Evolutionary conservation across 2,329 filamentous ascomycete genomes (phyloP).

Genomic region (Scytalidium lignicola): DNA sequence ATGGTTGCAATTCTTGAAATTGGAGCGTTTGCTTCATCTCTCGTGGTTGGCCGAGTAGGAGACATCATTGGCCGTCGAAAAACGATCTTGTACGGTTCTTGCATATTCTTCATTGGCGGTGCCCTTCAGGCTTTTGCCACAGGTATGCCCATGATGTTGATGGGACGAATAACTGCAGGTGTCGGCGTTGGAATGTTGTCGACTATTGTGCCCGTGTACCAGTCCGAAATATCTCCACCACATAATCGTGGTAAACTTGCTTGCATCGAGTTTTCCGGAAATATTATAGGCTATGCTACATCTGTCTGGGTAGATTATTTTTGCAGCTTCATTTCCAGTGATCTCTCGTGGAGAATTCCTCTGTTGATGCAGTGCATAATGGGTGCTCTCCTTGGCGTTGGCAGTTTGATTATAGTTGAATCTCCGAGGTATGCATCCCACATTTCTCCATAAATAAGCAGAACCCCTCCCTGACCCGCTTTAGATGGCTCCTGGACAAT

Average conservation of each 20-base stretch:
- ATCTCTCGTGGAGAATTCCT: conserved; percentile 87
- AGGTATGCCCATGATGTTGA: conserved; percentile 84
- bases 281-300: conserved; percentile 91
- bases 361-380: conserved; percentile 91
- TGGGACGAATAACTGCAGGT: conserved; percentile 78
- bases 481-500: conserved; percentile 92
- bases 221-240: conserved; percentile 91
- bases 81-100: conserved; percentile 90
- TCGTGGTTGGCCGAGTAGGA: conserved; percentile 81
- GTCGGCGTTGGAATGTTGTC: conserved; percentile 83
- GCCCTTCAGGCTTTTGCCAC: conserved; percentile 77
- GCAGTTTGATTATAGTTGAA: conserved; percentile 91
- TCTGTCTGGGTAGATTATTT: conserved; percentile 99
- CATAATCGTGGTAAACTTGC: conserved; percentile 94
- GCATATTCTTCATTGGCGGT: conserved; percentile 81
- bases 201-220: conserved; percentile 89
- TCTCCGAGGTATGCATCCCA: conserved; percentile 66
- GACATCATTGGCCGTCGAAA: conserved; percentile 85
- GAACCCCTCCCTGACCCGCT: conserved; percentile 6
- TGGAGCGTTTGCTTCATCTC: conserved; percentile 84
- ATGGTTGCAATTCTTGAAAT: conserved; percentile 97
- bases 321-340: conserved; percentile 74
- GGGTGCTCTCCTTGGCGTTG: conserved; percentile 78
- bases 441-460: neutral
- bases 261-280: conserved; percentile 97